Evolutionary conservation across 2,329 filamentous ascomycete species (phyloP), one percentile per base, ranked within the genome.

Genomic region (Balansia obtecta): DNA sequence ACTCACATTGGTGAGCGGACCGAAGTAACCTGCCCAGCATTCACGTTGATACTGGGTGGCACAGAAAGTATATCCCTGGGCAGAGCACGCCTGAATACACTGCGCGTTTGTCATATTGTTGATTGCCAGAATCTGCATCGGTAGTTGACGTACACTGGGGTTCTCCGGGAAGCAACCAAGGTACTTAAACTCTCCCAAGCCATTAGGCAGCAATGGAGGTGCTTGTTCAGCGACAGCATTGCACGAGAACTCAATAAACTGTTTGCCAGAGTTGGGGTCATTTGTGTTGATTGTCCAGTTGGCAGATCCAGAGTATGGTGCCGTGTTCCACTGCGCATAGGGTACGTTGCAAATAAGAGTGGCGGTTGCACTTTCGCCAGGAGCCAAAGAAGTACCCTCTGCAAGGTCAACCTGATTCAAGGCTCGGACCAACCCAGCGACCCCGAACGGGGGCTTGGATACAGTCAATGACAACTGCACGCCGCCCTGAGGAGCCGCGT

Each of bases 371-470:
- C 68, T 78, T 55, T 77, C 58, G 0, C 75, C 75, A 0, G 75
- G 70, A 0, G 63, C 61, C 1, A 82, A 62, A 1, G 66, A 62
- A 0, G 73, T 76, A 2, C 79, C 79, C 57, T 82, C 79, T 0
- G 73, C 76, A 1, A 82, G 70, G 45, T 80, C 78, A 9, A 79
- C 67, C 16, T 73, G 69, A 58, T 81, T 82, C 12, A 67, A 68
- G 0, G 77, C 73, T 18, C 70, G 68, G 39, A 82, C 70, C 20
- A 80, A 71, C 2, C 76, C 73, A n/a, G 64, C 56, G 2, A 77
- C 67, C 13, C 76, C 77, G 49, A 76, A 80, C 0, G 79, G 79
- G 4, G 77, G 76, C 58, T 82, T 82, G 0, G 78, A 82, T 2
- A 82, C 76, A 0, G 77, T 80, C 13, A 81, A 62, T 0, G 72